These are phyloP conservation scores for Strobilomyces confusus DNA, from an alignment of 768 basidiomycete species.

Conservation along the genomic window DNA sequence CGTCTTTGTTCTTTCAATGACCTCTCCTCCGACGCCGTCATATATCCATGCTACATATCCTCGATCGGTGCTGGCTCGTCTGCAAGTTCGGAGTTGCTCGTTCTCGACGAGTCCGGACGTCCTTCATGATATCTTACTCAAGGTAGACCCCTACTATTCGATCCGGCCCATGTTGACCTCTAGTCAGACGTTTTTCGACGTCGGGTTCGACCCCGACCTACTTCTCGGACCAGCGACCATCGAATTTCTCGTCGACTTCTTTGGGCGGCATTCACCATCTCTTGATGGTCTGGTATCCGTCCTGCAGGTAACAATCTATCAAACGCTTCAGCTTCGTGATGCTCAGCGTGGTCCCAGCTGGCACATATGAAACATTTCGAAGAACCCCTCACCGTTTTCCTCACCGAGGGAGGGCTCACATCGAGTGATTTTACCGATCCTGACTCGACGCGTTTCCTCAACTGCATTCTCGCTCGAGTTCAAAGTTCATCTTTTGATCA, in stretches of 20 bases:
- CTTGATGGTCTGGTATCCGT: slow-evolving; percentile 53
- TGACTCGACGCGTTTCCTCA: slow-evolving; percentile 32
- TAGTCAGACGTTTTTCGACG: slow-evolving; percentile 60
- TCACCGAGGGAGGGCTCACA: slow-evolving; percentile 8
- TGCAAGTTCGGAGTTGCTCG: slow-evolving; percentile 50
- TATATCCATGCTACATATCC: slow-evolving; percentile 61
- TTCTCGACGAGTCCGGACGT: slow-evolving; percentile 47
- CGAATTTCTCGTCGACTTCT: slow-evolving; percentile 55
- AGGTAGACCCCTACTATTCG: slow-evolving; percentile 36
- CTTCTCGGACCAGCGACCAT: slow-evolving; percentile 57
- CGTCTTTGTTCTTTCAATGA: slow-evolving; percentile 59
- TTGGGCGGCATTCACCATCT: slow-evolving; percentile 51
- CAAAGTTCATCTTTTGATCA: slow-evolving; percentile 17
- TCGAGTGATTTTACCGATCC: slow-evolving; percentile 14
- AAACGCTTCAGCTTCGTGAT: not conserved
- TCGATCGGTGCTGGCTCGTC: slow-evolving; percentile 51
- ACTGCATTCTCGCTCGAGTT: slow-evolving; percentile 36
- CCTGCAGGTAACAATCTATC: slow-evolving; percentile 49
- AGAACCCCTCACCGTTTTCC: slow-evolving; percentile 47
- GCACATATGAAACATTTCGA: slow-evolving; percentile 68
- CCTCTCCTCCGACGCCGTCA: slow-evolving; percentile 51
- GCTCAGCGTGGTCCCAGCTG: slow-evolving; percentile 38
- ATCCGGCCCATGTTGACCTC: not conserved
- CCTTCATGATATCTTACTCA: slow-evolving; percentile 50
- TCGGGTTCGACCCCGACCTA: slow-evolving; percentile 54